Evolutionary conservation across 257 asterid genomes (phyloP).

Genomic region (Orobanche coerulescens): DNA sequence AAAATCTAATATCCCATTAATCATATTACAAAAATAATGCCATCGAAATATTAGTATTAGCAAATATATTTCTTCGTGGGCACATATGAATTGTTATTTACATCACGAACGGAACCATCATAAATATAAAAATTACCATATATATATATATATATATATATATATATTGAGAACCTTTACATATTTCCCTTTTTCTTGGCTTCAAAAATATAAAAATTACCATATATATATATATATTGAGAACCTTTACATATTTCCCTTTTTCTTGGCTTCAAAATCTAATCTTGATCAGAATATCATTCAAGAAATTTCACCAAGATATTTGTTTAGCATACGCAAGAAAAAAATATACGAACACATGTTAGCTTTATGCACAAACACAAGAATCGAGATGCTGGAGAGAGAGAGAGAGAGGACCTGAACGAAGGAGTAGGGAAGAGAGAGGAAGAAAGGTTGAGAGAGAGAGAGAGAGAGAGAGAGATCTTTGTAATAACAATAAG

Average conservation of each 20-base stretch:
- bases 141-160: too few relatives aligned
- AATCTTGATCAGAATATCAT: slow-evolving; percentile 22
- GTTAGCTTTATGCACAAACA: not conserved
- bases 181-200: too few relatives aligned
- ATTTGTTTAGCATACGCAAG: slow-evolving; percentile 4
- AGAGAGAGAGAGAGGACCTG: slow-evolving; percentile 27
- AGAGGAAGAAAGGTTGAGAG: slow-evolving; percentile 13
- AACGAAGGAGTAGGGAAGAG: slow-evolving; percentile 10
- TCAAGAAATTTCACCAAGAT: slow-evolving; percentile 6
- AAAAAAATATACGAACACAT: slow-evolving; percentile 4
- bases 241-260: too few relatives aligned
- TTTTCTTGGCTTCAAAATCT: slow-evolving; percentile 12
- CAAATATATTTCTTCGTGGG: not conserved
- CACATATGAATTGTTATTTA: not conserved
- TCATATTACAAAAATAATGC: not conserved
- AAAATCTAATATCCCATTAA: slow-evolving; percentile 17
- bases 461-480: not conserved
- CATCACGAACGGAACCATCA: not conserved
- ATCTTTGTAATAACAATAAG: too few relatives aligned
- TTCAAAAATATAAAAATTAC: too few relatives aligned
- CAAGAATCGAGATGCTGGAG: not conserved
- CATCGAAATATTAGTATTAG: not conserved
- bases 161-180: too few relatives aligned
- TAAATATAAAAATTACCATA: not conserved
- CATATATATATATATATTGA: too few relatives aligned